Base-by-base conservation (phyloP, 78 protist species). In the Cavenderia fasciculata region DNA sequence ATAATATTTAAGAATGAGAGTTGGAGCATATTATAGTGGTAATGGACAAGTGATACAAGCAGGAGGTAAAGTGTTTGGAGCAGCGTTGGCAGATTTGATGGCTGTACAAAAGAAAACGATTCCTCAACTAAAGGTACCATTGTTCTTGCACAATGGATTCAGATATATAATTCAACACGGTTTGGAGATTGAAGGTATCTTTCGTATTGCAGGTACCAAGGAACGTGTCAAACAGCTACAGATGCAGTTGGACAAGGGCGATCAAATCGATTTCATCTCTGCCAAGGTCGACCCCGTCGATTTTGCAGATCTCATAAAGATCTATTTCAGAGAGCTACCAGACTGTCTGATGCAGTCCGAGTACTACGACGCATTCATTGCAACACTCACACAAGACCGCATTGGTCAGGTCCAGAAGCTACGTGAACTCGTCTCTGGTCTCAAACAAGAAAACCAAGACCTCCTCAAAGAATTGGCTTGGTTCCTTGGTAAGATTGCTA, bases 161-260 rank as follows among this genome's bases (percentile, higher is more conserved):
- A 63, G 29, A 54, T 79, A 52, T 54, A 79, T 79, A 1, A 79
- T 79, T 66, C 71, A 66, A 62, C 38, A 79, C 52, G 88, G 88
- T 21, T 33, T 79, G 31, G 43, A 62, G 52, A 79, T 79, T 16
- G 88, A 79, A 10, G 88, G 88, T 54, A 79, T 79, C 63, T 79
- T 79, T 54, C 74, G 88, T 65, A 79, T 79, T 52, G 88, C 88
- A n/a, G 88, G 88, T 33, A 66, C 88, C 4, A 79, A 79, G 40
- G 88, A 79, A 5, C 69, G 70, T 19, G 88, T 79, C 8, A 79
- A 79, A 54, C 88, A 66, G 33, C 61, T 79, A 41, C 88, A 79
- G 61, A 79, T 41, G 40, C 88, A 79, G 34, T 27, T 79, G 29
- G 88, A 79, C 34, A 36, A 46, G 14, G 88, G 88, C 4, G 88